Evolutionary conservation across 805 yeast genomes (phyloP).

Genomic region (Candida ascalaphidarum): DNA sequence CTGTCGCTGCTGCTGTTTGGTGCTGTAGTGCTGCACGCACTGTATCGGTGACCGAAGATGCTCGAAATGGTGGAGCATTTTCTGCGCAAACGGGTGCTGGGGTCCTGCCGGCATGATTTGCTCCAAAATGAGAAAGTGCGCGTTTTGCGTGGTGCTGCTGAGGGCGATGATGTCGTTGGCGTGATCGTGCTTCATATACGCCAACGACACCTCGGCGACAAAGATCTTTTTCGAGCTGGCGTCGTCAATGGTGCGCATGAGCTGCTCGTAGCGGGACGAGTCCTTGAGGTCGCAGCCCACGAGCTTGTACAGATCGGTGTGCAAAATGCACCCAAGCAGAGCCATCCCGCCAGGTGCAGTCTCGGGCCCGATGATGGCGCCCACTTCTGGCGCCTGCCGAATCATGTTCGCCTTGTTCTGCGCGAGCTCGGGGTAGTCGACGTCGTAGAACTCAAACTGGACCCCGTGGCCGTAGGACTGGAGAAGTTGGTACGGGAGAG

Average conservation of each 20-base stretch:
- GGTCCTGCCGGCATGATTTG: constrained; percentile 62
- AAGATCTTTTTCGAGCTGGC: constrained; percentile 42
- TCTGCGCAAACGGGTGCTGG: constrained; percentile 59
- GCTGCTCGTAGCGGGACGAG: constrained; percentile 23
- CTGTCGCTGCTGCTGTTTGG: constrained; percentile 35
- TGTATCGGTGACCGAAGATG: constrained; percentile 61
- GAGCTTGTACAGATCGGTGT: constrained; percentile 41
- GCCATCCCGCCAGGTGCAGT: too few relatives aligned
- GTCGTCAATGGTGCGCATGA: constrained; percentile 16
- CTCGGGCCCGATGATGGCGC: constrained; percentile 32
- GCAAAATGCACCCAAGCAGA: constrained; percentile 14
- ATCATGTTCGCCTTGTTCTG: constrained; percentile 48
- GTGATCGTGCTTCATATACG: constrained; percentile 62
- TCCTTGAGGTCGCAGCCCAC: constrained; percentile 63
- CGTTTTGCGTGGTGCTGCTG: constrained; percentile 36
- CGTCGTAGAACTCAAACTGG: constrained; percentile 54
- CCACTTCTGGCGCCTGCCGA: constrained; percentile 36
- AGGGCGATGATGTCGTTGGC: constrained; percentile 55
- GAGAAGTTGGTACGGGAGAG: constrained; percentile 32
- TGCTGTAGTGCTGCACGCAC: constrained; percentile 53
- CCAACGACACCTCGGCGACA: constrained; percentile 76
- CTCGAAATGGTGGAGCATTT: constrained; percentile 66
- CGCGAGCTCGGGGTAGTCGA: constrained; percentile 69
- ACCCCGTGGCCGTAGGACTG: too few relatives aligned
- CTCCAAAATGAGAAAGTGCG: constrained; percentile 61